Percentiles rank a stretch among this genome's conserved stretches.
Conservation (phyloP, 345 rosid species). For the Syzygium grande region DNA sequence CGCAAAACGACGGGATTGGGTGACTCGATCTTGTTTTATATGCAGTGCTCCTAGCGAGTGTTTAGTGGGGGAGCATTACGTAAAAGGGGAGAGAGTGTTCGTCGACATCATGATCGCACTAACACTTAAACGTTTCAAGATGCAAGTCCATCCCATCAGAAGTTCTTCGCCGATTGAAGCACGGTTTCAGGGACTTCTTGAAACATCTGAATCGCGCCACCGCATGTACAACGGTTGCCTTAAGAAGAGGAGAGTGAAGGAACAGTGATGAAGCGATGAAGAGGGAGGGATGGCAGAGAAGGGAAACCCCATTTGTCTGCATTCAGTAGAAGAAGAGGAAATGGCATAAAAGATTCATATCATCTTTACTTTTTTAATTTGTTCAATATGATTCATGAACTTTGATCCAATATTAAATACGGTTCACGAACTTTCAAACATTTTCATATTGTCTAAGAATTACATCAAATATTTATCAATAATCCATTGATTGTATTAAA, state of each 20-base stretch:
- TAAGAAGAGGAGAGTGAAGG: background rate
- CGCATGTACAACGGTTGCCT: background rate
- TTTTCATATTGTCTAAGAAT: too few relatives aligned
- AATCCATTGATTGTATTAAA: rapidly evolving
- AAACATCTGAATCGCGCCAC: too few relatives aligned
- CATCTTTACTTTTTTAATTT: background rate
- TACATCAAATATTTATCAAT: too few relatives aligned
- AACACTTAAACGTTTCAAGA: background rate
- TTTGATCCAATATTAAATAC: background rate
- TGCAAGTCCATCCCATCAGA: background rate
- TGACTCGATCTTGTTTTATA: background rate
- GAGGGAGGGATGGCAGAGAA: background rate
- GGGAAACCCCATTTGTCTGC: background rate
- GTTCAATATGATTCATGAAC: rapidly evolving
- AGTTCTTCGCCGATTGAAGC: background rate
- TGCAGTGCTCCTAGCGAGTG: background rate
- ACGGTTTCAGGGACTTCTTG: background rate
- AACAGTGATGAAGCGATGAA: background rate
- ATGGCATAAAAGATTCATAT: background rate
- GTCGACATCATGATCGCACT: background rate
- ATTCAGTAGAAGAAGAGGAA: background rate
- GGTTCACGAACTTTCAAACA: background rate
- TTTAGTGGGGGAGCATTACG: background rate
- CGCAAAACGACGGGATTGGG: background rate
- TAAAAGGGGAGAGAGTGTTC: background rate